Conservation (phyloP, 2,329 filamentous ascomycete species). For the Claviceps monticola region DNA sequence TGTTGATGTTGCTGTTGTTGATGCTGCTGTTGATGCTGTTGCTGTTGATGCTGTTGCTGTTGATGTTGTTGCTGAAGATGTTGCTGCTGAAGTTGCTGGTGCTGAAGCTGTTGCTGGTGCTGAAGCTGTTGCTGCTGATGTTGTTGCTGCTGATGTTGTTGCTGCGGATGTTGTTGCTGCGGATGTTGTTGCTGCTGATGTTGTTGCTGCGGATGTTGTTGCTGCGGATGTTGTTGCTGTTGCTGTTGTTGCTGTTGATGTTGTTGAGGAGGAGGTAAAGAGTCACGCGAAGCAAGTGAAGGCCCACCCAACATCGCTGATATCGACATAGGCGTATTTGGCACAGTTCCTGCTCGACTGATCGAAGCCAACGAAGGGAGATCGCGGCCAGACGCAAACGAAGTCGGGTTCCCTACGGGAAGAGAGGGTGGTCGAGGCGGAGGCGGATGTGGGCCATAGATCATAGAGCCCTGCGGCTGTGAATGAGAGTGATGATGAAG, state of each 20-base stretch:
- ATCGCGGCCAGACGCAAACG: constrained; percentile 36
- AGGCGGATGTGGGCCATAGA: constrained; percentile 33
- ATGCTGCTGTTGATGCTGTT: constrained; percentile 19
- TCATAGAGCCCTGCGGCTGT: constrained; percentile 20
- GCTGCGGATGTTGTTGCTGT: constrained; percentile 26
- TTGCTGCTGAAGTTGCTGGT: constrained; percentile 20
- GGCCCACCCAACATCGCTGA: constrained; percentile 45
- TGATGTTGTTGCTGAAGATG: constrained; percentile 28
- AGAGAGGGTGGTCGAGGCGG: constrained; percentile 30
- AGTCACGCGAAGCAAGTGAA: constrained; percentile 28
- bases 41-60: constrained; percentile 19
- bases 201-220: constrained; percentile 19
- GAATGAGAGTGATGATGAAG: constrained; percentile 13
- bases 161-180: constrained; percentile 26
- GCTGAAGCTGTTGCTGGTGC: constrained; percentile 21
- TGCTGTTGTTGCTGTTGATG: constrained; percentile 20
- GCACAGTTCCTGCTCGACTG: constrained; percentile 29
- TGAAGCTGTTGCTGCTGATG: constrained; percentile 28
- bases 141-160: constrained; percentile 24
- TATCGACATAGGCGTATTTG: constrained; percentile 46
- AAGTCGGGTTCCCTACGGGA: constrained; percentile 27
- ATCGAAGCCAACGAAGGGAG: constrained; percentile 38
- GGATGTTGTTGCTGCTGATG: constrained; percentile 25
- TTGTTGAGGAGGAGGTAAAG: constrained; percentile 17
- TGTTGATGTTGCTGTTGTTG: constrained; percentile 1